Base-by-base conservation (phyloP, 2,329 filamentous ascomycete species). In the Fusarium sp. region DNA sequence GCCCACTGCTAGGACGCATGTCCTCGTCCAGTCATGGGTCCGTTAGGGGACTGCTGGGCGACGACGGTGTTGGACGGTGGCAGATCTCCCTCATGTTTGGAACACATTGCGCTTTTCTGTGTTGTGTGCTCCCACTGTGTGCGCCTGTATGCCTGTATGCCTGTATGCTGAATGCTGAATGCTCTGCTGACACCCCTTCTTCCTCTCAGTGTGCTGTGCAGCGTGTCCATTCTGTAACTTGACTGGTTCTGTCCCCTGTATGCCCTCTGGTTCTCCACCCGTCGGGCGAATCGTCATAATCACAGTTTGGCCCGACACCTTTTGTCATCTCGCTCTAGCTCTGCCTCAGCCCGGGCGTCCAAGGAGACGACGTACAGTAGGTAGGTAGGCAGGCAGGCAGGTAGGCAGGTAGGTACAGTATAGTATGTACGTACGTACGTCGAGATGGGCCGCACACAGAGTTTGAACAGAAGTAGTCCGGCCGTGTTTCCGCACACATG, bases 141-240 rank as follows among this genome's bases (percentile, higher is more conserved):
- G 68, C 43, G n/a, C n/a, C n/a, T n/a, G n/a, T n/a, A n/a, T n/a
- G n/a, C n/a, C n/a, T n/a, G n/a, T n/a, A n/a, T n/a, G n/a, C n/a
- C n/a, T n/a, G n/a, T n/a, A n/a, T n/a, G n/a, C n/a, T n/a, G n/a
- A n/a, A n/a, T n/a, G n/a, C 38, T 60, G 51, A 41, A 44, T 65
- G 68, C 43, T 66, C 66, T 71, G 67, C 68, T 71, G 68, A 70
- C 68, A 70, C 68, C 66, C 46, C 49, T 48, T 38, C 33, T 29
- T 27, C 38, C 41, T 25, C 31, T 46, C 53, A 55, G 46, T 54
- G 38, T 51, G 59, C 51, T 53, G 63, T 63, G 62, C 63, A 60
- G 57, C 64, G 62, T 68, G 60, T 68, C 52, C 51, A 57, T 42
- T 49, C 46, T 59, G 50, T 45, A 44, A 54, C 56, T 49, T 66